Percentiles rank a stretch among this genome's conserved stretches.
Conservation (phyloP, 179 eudicot species). For the Actinidia polygama region DNA sequence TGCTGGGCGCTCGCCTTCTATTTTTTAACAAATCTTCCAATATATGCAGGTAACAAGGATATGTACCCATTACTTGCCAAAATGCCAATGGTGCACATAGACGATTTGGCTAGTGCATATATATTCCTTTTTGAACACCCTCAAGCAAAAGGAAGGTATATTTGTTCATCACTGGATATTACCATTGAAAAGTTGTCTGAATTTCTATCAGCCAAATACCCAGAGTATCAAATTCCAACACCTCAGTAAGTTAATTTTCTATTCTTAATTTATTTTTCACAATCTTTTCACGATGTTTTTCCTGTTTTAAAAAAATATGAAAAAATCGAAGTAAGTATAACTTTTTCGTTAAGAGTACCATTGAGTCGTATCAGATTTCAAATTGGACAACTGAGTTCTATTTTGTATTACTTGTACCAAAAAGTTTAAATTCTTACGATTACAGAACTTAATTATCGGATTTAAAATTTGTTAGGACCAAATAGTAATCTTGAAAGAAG, state of each 20-base stretch:
- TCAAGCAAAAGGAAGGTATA: conserved; percentile 41
- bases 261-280: not conserved
- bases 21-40: not conserved
- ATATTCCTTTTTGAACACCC: conserved; percentile 42
- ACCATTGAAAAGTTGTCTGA: conserved; percentile 25
- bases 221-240: conserved; percentile 26
- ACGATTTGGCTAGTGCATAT: conserved; percentile 48
- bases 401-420: too few species aligned
- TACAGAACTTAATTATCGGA: too few species aligned
- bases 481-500: too few species aligned
- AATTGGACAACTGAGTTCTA: too few species aligned
- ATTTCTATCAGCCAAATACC: conserved; percentile 34
- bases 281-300: not conserved
- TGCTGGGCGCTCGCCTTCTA: too few species aligned
- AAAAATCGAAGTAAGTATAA: too few species aligned
- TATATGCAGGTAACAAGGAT: conserved; percentile 16
- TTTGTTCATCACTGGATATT: conserved; percentile 34
- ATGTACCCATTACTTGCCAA: conserved; percentile 13
- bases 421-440: too few species aligned
- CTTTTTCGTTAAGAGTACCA: too few species aligned
- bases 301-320: not conserved
- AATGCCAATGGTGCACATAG: conserved; percentile 36
- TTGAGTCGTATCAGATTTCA: too few species aligned
- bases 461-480: too few species aligned
- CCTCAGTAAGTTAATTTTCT: conserved; percentile 22